These are phyloP conservation scores for Phialophora expanda DNA, from an alignment of 2,329 filamentous ascomycete genomes.

Conservation along the genomic window DNA sequence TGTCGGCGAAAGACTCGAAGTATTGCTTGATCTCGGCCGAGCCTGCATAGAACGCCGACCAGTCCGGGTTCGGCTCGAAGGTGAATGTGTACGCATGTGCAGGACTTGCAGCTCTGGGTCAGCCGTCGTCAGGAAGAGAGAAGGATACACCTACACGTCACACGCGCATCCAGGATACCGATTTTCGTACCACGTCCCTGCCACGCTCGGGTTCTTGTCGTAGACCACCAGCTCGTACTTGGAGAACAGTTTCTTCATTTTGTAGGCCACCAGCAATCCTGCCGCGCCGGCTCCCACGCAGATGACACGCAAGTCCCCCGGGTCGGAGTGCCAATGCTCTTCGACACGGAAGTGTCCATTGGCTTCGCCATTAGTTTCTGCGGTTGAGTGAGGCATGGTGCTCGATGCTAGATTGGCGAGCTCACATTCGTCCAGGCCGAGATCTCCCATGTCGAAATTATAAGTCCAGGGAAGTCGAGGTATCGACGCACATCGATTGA, in stretches of 20 bases:
- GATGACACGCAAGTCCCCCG: slow-evolving; percentile 28
- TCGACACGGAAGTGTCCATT: neutral
- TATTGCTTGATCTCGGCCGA: slow-evolving; percentile 41
- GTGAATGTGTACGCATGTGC: slow-evolving; percentile 31
- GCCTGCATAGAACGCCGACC: slow-evolving; percentile 37
- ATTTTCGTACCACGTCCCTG: slow-evolving; percentile 52
- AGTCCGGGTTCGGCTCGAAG: slow-evolving; percentile 38
- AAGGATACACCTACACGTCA: slow-evolving; percentile 12
- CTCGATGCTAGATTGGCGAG: neutral
- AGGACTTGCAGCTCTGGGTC: slow-evolving; percentile 4
- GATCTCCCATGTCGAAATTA: neutral
- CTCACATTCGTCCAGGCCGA: neutral
- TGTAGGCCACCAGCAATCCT: slow-evolving; percentile 28
- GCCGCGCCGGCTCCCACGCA: slow-evolving; percentile 29
- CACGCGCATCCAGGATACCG: slow-evolving; percentile 44
- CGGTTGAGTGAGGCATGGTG: neutral
- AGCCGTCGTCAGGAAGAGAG: neutral
- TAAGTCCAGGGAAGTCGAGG: neutral
- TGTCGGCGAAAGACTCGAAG: slow-evolving; percentile 38
- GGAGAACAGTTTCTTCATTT: slow-evolving; percentile 37
- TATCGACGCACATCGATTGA: neutral
- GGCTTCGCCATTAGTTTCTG: neutral
- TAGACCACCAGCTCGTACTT: slow-evolving; percentile 49
- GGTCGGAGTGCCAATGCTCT: slow-evolving; percentile 11
- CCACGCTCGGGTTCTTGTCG: slow-evolving; percentile 49